These are phyloP conservation scores for Pythium monospermum DNA, from an alignment of 352 stramenopile species.

Conservation along the genomic window DNA sequence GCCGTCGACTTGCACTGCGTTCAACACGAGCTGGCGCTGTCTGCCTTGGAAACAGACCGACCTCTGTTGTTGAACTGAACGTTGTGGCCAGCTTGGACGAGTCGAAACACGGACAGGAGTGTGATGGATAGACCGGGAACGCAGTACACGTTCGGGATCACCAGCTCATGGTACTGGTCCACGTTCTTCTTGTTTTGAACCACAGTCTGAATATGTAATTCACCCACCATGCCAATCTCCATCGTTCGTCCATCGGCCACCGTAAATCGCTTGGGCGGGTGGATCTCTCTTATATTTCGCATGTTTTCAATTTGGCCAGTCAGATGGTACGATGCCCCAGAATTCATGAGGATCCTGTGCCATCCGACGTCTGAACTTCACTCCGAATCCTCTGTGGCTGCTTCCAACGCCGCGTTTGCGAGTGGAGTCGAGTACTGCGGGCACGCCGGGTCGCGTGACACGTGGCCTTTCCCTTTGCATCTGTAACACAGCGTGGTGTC, in stretches of 20 bases:
- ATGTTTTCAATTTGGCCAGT: not conserved
- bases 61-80: constrained; percentile 4
- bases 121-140: not conserved
- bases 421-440: not conserved
- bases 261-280: not conserved
- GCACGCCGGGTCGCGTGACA: not conserved
- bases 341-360: not conserved
- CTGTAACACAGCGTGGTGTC: not conserved
- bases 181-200: not conserved
- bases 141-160: not conserved
- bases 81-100: not conserved
- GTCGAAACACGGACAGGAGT: constrained; percentile 1
- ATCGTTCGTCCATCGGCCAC: not conserved
- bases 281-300: not conserved
- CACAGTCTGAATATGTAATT: not conserved
- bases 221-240: not conserved
- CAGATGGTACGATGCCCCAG: constrained; percentile 3
- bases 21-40: too few species aligned
- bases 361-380: constrained; percentile 1
- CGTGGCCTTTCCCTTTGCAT: not conserved
- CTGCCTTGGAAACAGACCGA: too few species aligned
- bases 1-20: too few species aligned
- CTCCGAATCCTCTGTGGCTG: not conserved
- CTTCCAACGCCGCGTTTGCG: not conserved
- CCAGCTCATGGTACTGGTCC: not conserved